Evolutionary conservation across 2,329 filamentous ascomycete genomes (phyloP).

Genomic region (Hyphodiscus sp.): DNA sequence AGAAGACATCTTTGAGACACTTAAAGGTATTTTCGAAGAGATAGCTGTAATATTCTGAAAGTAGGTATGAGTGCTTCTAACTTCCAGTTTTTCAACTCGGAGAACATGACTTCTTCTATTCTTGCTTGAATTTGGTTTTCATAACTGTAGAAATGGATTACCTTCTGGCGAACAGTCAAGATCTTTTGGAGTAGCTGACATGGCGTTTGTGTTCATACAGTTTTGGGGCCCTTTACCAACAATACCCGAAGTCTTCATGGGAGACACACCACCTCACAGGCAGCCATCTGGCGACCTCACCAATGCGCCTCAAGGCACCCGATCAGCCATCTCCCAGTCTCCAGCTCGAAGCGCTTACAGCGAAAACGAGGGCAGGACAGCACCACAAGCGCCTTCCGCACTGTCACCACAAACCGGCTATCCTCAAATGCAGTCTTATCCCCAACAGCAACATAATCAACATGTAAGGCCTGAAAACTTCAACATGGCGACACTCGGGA

Average conservation of each 20-base stretch:
- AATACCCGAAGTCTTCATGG: slow-evolving; percentile 1
- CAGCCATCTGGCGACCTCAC: neutral
- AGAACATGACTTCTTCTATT: neutral
- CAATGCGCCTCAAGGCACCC: neutral
- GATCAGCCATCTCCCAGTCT: neutral
- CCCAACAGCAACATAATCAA: neutral
- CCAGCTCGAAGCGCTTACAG: neutral
- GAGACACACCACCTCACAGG: neutral
- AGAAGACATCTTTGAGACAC: neutral
- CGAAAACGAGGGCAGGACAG: neutral
- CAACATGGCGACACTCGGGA: slow-evolving; percentile 21
- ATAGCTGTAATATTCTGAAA: neutral
- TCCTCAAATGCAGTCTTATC: neutral
- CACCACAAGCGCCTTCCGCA: neutral
- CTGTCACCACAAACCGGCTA: neutral
- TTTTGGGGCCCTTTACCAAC: neutral
- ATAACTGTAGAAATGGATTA: neutral
- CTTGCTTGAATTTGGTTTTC: neutral
- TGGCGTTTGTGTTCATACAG: slow-evolving; percentile 2
- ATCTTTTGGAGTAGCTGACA: neutral
- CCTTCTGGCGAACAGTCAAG: neutral
- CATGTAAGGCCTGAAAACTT: slow-evolving; percentile 21
- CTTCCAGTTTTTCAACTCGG: neutral
- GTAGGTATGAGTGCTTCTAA: neutral
- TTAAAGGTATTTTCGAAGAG: neutral